Base-by-base conservation (phyloP, 768 basidiomycete species). In the Coprinopsis sp. region DNA sequence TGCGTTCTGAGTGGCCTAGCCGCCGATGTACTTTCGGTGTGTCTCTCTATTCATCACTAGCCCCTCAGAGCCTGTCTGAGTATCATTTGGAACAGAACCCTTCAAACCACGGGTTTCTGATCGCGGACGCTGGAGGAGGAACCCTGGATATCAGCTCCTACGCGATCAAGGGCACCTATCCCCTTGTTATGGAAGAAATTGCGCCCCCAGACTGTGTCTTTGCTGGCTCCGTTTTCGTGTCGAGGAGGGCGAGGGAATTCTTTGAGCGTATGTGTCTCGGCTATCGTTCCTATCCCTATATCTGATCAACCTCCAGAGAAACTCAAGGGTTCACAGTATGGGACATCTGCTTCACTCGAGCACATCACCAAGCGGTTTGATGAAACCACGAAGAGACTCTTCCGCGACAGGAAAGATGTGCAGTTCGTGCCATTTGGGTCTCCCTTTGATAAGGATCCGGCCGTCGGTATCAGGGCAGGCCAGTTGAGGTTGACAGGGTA, bases 171-270 rank as follows among this genome's bases (percentile, higher is more conserved):
- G 81, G 74, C 40, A 81, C 82, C 3, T 63, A 72, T 21, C 87
- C 87, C 0, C 75, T 89, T 13, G 77, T 84, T 13, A 88, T 90
- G 54, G 87, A 90, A 59, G 87, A 90, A 64, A 80, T 88, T 53
- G 87, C 87, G 2, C 87, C 87, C 21, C 84, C 87, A 10, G 87
- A 90, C 62, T 90, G 87, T 84, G 77, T 88, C 31, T 90, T 90
- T 61, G 84, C 86, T 36, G 87, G 87, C 21, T 88, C 87, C 4
- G 84, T 90, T 12, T 90, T 90, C 58, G 87, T 89, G 23, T 87
- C 84, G 58, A 72, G 86, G 44, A 68, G 87, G 33, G 85, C 87
- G 11, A 68, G 85, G 53, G 78, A 77, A 38, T 87, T 88, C 54
- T 65, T 90, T 18, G 81, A 81, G 67, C 82, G 87, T 83, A 64